Evolutionary conservation across 2,329 filamentous ascomycete genomes (phyloP).

Genomic region (Neonectria hederae): DNA sequence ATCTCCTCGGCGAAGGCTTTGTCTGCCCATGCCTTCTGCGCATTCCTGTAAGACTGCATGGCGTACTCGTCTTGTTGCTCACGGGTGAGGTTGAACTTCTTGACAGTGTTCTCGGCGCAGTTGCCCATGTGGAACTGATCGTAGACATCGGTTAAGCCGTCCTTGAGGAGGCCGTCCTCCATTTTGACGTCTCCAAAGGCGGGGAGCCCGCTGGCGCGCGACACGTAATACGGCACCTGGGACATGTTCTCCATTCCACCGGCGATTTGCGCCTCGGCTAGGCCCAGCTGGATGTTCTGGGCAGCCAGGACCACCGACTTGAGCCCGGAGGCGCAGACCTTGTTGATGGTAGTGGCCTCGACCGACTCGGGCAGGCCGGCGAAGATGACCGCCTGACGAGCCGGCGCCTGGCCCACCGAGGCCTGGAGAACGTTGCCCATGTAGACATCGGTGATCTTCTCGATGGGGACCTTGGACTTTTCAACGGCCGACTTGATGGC

Average conservation of each 20-base stretch:
- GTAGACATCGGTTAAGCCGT: slow-evolving; percentile 96
- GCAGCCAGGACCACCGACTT: slow-evolving; percentile 92
- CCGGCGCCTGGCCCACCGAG: slow-evolving; percentile 86
- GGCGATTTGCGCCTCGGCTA: slow-evolving; percentile 87
- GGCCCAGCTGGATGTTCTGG: slow-evolving; percentile 92
- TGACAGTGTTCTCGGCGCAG: slow-evolving; percentile 93
- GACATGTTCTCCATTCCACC: slow-evolving; percentile 99
- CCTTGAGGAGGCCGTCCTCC: slow-evolving; percentile 92
- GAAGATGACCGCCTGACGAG: slow-evolving; percentile 89
- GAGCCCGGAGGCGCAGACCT: slow-evolving; percentile 94
- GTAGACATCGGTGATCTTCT: slow-evolving; percentile 90
- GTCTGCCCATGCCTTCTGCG: slow-evolving; percentile 87
- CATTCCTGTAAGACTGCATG: slow-evolving; percentile 86
- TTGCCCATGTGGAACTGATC: slow-evolving; percentile 98
- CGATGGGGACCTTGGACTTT: slow-evolving; percentile 83
- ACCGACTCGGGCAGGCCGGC: slow-evolving; percentile 83
- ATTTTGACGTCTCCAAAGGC: slow-evolving; percentile 88
- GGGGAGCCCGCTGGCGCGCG: slow-evolving; percentile 81
- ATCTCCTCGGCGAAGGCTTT: slow-evolving; percentile 90
- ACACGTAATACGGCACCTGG: slow-evolving; percentile 88
- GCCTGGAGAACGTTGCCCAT: slow-evolving; percentile 96
- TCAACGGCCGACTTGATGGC: slow-evolving; percentile 92
- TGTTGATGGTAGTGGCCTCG: slow-evolving; percentile 95
- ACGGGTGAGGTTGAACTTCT: slow-evolving; percentile 81
- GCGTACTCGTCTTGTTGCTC: slow-evolving; percentile 93